Base-by-base conservation (phyloP, 2,329 filamentous ascomycete genomes). In the Claviceps spartinae region DNA sequence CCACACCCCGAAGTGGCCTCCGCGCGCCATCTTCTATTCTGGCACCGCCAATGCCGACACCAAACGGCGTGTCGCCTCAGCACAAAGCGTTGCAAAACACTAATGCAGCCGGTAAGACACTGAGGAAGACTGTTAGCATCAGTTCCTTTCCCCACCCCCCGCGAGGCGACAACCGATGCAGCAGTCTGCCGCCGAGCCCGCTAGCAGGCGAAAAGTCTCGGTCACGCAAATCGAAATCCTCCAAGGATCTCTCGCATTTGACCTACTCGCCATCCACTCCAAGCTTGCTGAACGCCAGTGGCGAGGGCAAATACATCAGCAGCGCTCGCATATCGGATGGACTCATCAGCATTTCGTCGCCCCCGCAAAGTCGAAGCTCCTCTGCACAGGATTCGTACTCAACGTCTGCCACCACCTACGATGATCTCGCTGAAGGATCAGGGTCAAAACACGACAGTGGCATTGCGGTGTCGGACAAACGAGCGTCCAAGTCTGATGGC, bases 91-190 rank as follows among this genome's bases (percentile, higher is more conserved):
- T 74, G 5, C 74, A 80, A 8, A 72, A 72, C 38, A 69, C 81
- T 14, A 82, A 79, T 55, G 72, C 72, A 36, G 72, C 79, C 5
- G 80, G 81, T 26, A 90, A 83, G 66, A 81, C 83, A 1, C 69
- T 96, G 52, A 82, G 89, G 56, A 94, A 94, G 69, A 86, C 86
- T 1, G 85, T 95, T 62, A 96, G 90, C 74, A 95, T 96, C 62
- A 91, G 90, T 63, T 84, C 88, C 1, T 96, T 97, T 63, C 91
- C 91, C 34, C 86, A 95, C 57, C 91, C 91, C 14, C 91, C 91
- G 14, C 83, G 83, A 58, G 79, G 82, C 47, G 76, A 77, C 51
- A 75, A 69, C 51, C 75, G 78, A 57, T 69, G 73, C 47, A 71
- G 71, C 60, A 88, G 76, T 68, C 72, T 81, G 52, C 86, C 79